Percentiles rank a stretch among this genome's conserved stretches.
These are phyloP conservation scores for Erythrophleum ivorense DNA, from an alignment of 331 rosid genomes.

Conservation along the genomic window DNA sequence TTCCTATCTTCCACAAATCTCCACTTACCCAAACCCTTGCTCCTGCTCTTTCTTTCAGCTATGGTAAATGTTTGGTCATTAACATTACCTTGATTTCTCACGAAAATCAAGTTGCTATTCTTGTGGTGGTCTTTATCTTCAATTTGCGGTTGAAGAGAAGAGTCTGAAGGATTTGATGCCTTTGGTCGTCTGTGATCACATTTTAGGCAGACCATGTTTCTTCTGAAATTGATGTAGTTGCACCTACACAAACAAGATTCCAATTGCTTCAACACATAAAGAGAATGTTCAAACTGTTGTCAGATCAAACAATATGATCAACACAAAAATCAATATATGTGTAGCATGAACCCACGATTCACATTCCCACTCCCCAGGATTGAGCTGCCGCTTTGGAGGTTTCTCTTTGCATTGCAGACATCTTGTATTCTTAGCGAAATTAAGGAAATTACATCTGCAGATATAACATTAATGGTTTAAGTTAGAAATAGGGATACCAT, in stretches of 20 bases:
- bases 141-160: conserved; percentile 40
- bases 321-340: not conserved
- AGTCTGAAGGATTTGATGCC: conserved; percentile 47
- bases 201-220: conserved; percentile 80
- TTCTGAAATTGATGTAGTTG: conserved; percentile 84
- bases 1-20: conserved; percentile 55
- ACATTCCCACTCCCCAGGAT: conserved; percentile 95
- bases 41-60: conserved; percentile 34
- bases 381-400: conserved; percentile 74
- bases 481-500: conserved; percentile 28
- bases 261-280: conserved; percentile 1
- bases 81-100: conserved; percentile 21
- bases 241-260: conserved; percentile 58
- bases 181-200: conserved; percentile 77
- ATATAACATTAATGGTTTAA: conserved; percentile 21
- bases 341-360: conserved; percentile 65
- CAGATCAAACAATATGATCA: not conserved
- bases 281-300: not conserved
- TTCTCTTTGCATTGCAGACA: conserved; percentile 84
- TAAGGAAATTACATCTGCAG: conserved; percentile 82
- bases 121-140: conserved; percentile 39
- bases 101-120: conserved; percentile 24
- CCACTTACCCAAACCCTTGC: conserved; percentile 46
- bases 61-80: conserved; percentile 29
- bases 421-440: conserved; percentile 83